phyloP scores from a whole-genome alignment of 176 grass and related monocot species.

The Carex scoparia region DNA sequence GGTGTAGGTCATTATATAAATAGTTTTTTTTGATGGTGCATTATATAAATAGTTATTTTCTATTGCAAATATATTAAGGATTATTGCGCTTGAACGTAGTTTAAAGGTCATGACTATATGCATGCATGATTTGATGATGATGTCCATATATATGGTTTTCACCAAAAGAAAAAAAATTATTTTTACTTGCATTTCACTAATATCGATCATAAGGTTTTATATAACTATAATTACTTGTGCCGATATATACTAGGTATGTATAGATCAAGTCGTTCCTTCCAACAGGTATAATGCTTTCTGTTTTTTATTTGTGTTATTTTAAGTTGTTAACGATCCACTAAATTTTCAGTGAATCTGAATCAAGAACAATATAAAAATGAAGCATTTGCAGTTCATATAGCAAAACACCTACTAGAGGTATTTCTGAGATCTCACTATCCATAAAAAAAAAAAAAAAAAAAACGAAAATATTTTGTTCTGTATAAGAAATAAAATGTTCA shows the following conservation, averaged over 20 bases:
- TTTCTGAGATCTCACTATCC: background rate
- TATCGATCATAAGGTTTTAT: background rate
- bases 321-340: background rate
- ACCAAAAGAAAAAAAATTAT: background rate
- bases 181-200: background rate
- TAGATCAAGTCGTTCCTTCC: background rate
- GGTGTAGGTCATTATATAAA: no score
- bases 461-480: background rate
- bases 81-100: background rate
- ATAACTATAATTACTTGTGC: background rate
- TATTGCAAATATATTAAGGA: background rate
- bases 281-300: background rate
- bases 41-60: background rate
- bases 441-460: background rate
- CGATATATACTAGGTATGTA: background rate
- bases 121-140: background rate
- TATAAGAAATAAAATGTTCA: background rate
- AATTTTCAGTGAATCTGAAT: background rate
- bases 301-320: background rate
- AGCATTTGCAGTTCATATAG: background rate
- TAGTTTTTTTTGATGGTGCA: no score
- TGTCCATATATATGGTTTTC: background rate
- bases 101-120: no score
- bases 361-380: background rate
- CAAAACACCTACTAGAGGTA: background rate